Evolutionary conservation across 768 basidiomycete species (phyloP), one percentile per base, ranked within the genome.

Genomic region (Leccinum subgranulosum): DNA sequence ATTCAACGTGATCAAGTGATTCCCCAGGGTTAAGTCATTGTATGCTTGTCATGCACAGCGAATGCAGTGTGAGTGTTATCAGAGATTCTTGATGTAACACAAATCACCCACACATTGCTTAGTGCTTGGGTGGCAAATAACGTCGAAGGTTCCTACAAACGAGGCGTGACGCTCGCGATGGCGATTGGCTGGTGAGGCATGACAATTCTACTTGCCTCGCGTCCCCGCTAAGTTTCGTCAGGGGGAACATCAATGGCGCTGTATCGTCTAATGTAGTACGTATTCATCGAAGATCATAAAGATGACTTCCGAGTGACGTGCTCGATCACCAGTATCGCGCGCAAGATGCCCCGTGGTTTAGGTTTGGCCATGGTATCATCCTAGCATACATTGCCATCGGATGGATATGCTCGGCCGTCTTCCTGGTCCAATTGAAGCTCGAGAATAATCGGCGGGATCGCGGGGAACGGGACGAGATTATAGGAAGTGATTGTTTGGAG

Each of bases 91-190:
- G 60, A 51, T 59, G 64, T 53, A 33, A 41, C 19, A 34, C 7
- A 15, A 14, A 29, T 39, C 17, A 17, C 39, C 28, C 12, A 57
- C 29, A 28, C 28, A 11, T 49, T 69, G 60, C 56, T 48, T 48
- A 83, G 85, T 5, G 84, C 87, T 29, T 91, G 87, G 87, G 81
- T 87, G 17, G 84, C 84, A 17, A 80, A 84, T 53, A 90, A 88
- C 57, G 78, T 84, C 41, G 89, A 90, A 66, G 87, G 89, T 0
- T 78, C 85, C 3, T 90, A 88, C 67, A 90, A 90, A 69, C 83
- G 88, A 9, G 82, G 83, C 50, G 83, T 86, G 11, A 84, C 84
- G 2, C 76, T 90, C 4, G 87, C 81, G 2, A 83, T 88, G 80
- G 84, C 85, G 3, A 87, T 88, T 58, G 86, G 87, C 46, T 82